phyloP scores from a whole-genome alignment of 805 yeast species.

The Nakazawaea pomicola region DNA sequence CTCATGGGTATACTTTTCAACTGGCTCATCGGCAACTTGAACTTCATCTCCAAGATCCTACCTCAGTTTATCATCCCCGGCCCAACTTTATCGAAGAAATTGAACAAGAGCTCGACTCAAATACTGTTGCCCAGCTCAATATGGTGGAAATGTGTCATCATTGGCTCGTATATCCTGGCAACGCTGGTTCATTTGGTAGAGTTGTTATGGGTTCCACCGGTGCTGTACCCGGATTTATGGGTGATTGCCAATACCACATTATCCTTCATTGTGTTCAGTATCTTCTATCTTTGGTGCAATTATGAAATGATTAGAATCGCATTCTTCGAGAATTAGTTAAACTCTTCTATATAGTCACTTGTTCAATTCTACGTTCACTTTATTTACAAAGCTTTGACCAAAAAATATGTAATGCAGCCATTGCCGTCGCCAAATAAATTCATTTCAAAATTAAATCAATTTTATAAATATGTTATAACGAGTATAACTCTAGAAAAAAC shows the following conservation, averaged over 20 bases:
- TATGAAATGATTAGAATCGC: constrained; percentile 34
- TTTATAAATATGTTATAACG: too few species aligned
- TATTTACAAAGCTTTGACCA: too few species aligned
- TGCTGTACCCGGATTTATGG: constrained; percentile 77
- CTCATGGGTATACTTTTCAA: constrained; percentile 60
- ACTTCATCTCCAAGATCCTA: constrained; percentile 43
- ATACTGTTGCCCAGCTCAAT: constrained; percentile 42
- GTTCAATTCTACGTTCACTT: too few species aligned
- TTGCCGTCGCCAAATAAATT: too few species aligned
- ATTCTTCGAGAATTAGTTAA: not conserved
- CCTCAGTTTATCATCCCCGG: constrained; percentile 40
- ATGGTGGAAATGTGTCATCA: constrained; percentile 46
- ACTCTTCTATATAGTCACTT: constrained; percentile 14
- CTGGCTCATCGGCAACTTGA: constrained; percentile 70
- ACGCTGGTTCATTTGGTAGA: constrained; percentile 52
- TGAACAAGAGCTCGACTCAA: constrained; percentile 6
- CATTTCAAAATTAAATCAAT: too few species aligned
- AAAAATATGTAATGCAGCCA: too few species aligned
- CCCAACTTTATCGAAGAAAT: constrained; percentile 21
- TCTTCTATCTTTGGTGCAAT: constrained; percentile 82
- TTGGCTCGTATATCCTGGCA: constrained; percentile 49
- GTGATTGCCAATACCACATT: constrained; percentile 68
- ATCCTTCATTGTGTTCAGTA: constrained; percentile 67
- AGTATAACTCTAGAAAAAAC: too few species aligned
- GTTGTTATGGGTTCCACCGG: constrained; percentile 44